A percentile compares a stretch with the other conserved stretches of the same genome.
Evolutionary conservation across 306 rosid species (phyloP).

Genomic region (Cotoneaster glaucophyllus): DNA sequence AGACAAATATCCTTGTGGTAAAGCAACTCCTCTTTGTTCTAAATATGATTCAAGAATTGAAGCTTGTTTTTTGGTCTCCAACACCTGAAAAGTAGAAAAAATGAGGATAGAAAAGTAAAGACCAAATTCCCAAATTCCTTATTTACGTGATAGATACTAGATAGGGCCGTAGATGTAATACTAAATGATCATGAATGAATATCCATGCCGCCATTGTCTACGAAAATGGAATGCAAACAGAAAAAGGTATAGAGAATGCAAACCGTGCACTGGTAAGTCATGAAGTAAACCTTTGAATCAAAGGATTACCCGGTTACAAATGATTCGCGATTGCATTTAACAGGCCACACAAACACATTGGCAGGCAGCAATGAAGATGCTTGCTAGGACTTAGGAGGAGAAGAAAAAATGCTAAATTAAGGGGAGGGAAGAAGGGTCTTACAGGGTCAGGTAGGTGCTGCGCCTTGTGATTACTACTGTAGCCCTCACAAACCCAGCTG

Average conservation of each 20-base stretch:
- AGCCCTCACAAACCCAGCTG: conserved; percentile 54
- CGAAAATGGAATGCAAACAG: background rate
- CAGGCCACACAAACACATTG: no score
- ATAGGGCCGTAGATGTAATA: background rate
- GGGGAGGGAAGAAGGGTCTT: conserved; percentile 13
- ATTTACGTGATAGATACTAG: no score
- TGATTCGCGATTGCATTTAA: background rate
- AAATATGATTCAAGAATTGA: conserved; percentile 81
- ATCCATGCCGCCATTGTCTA: background rate
- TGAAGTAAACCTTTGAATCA: background rate
- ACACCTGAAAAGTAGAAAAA: conserved; percentile 46
- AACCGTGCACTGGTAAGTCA: background rate
- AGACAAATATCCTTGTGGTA: conserved; percentile 63
- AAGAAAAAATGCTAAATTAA: background rate
- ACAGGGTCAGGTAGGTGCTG: conserved; percentile 70
- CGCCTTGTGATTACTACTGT: conserved; percentile 37
- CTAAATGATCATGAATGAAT: background rate
- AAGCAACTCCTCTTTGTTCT: conserved; percentile 78
- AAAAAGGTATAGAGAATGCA: background rate
- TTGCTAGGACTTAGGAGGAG: background rate
- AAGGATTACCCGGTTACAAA: background rate
- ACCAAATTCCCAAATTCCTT: background rate
- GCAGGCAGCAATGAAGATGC: background rate
- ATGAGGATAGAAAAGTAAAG: background rate
- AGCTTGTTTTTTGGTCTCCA: conserved; percentile 54